These are phyloP conservation scores for Aureobasidium melanogenum DNA, from an alignment of 2,329 filamentous ascomycete species.

Conservation along the genomic window DNA sequence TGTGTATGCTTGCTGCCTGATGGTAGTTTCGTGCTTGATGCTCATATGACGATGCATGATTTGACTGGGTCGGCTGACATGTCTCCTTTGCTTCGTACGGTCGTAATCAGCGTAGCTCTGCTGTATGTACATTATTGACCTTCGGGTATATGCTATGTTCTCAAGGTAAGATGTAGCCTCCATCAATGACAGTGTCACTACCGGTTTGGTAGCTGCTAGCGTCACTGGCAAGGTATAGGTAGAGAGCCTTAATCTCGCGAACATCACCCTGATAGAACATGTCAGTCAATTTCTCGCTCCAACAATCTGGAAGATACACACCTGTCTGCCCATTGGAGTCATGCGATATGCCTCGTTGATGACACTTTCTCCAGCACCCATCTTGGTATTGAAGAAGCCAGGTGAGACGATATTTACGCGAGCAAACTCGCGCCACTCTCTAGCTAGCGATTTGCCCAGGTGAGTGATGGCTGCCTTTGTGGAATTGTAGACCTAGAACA, in stretches of 20 bases:
- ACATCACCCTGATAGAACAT: constrained; percentile 16
- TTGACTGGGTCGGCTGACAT: neutral
- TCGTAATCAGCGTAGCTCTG: neutral
- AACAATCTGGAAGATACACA: neutral
- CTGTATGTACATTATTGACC: neutral
- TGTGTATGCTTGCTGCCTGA: neutral
- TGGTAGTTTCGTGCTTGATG: neutral
- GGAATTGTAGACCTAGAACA: constrained; percentile 41
- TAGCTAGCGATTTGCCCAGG: constrained; percentile 46
- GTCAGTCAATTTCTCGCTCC: neutral
- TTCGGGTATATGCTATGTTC: no score
- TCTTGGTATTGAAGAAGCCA: constrained; percentile 49
- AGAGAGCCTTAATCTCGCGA: constrained; percentile 27
- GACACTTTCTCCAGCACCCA: constrained; percentile 38
- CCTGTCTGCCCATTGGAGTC: constrained; percentile 37
- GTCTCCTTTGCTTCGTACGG: neutral
- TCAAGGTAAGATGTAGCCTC: constrained; percentile 28
- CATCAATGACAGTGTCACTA: constrained; percentile 26
- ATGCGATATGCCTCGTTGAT: constrained; percentile 43
- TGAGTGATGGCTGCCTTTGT: constrained; percentile 50
- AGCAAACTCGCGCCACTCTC: constrained; percentile 50
- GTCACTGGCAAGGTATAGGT: constrained; percentile 26
- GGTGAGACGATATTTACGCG: constrained; percentile 48
- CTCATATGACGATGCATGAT: neutral
- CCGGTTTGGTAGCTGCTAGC: constrained; percentile 26